These are phyloP conservation scores for Saccharomyces paradoxus DNA, from an alignment of 805 yeast genomes.

Conservation along the genomic window DNA sequence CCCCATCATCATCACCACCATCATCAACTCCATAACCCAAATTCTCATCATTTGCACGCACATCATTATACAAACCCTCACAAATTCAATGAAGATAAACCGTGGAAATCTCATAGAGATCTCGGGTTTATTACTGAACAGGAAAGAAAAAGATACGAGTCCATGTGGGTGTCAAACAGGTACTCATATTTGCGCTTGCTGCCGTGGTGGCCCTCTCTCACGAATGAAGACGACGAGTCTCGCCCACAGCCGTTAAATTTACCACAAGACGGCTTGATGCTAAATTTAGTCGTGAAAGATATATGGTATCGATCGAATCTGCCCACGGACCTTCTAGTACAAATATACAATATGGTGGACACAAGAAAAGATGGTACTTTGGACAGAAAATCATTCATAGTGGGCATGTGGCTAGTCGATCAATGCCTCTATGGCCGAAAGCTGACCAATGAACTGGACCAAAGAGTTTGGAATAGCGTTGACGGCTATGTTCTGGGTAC, in stretches of 20 bases:
- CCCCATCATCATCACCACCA: constrained; percentile 9
- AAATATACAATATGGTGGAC: constrained; percentile 69
- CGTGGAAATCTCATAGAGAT: constrained; percentile 83
- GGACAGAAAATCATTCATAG: constrained; percentile 72
- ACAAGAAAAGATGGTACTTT: constrained; percentile 62
- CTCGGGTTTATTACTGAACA: constrained; percentile 43
- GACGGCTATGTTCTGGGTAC: constrained; percentile 17
- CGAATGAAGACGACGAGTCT: constrained; percentile 5
- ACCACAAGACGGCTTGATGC: constrained; percentile 29
- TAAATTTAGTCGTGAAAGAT: constrained; percentile 53
- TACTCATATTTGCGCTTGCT: constrained; percentile 47
- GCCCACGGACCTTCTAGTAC: constrained; percentile 49
- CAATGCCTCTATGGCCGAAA: constrained; percentile 92
- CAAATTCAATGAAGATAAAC: constrained; percentile 76
- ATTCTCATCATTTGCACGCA: background rate
- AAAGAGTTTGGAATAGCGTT: constrained; percentile 78
- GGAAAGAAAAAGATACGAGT: constrained; percentile 86
- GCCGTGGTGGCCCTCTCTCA: constrained; percentile 26
- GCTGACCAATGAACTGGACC: constrained; percentile 61
- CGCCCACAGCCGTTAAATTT: constrained; percentile 6
- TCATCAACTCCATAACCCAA: constrained; percentile 5
- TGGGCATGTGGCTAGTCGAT: constrained; percentile 98
- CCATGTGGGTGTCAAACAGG: constrained; percentile 85
- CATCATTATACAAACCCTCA: background rate
- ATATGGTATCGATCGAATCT: constrained; percentile 77